Evolutionary conservation across 441 rosid species (phyloP), one percentile per base, ranked within the genome.

Genomic region (Adansonia gregorii): DNA sequence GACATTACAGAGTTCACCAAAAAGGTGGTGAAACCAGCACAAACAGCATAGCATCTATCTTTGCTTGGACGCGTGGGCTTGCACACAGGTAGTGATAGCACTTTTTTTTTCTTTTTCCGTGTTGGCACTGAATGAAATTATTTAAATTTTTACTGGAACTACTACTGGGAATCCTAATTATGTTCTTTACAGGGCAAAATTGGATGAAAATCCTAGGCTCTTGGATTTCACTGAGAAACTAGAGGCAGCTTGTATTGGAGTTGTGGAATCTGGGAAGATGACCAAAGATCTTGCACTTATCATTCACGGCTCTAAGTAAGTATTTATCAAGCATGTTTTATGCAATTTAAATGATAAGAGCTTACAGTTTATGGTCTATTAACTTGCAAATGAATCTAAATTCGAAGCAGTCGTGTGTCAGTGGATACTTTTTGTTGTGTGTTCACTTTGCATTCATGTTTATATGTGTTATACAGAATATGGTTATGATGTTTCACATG

Each of bases 1-100:
- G 98, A 49, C 99, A 96, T 89, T 96, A 78, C 81, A 86, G 98
- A 65, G 94, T 96, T 84, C 97, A 96, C 76, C 97, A 96, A 83
- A 94, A 90, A 84, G 98, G 98, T 66, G 98, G 98, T 8, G 98
- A 96, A 88, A 96, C 98, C 70, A 96, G 98, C 88, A 96, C 99
- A 66, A 96, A 96, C 89, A 96, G 98, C 84, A 96, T 96, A 76
- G 99, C 99, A 45, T 96, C 99, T 24, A 94, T 96, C 54, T 96
- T 96, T 82, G 98, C 99, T 75, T 96, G 99, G 99, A 84, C 98
- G 11, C 82, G 98, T 55, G 98, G 99, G 72, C 97, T 96, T 83
- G 92, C 96, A 58, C 98, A 96, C 85, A 94, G 99, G 99, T 89
- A 45, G 14, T 8, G 8, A 58, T 12, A 52, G 3, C 41, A 49